Base-by-base conservation (phyloP, 345 rosid genomes). In the Aquilaria malaccensis region DNA sequence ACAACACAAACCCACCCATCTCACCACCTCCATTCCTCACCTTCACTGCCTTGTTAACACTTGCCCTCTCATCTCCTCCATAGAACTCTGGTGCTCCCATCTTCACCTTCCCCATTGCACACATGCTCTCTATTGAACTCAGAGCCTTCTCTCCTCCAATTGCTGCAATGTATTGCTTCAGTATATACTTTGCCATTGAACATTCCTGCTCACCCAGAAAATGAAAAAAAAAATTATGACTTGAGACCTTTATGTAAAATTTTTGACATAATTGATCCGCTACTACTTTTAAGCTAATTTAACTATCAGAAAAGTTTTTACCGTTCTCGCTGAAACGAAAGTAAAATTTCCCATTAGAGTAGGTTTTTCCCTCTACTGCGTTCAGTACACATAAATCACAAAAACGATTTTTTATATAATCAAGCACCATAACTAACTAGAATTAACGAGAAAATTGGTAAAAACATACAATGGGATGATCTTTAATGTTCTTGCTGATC, bases 1-100 rank as follows among this genome's bases (percentile, higher is more conserved):
- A 72, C 30, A 66, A 58, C 72, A 89, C 85, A 65, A 90, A 68
- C 49, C 97, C 88, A 60, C 97, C 74, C 81, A 84, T 70, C 74
- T 89, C 85, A 49, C 92, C 73, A 45, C 76, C 45, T 52, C 74
- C 70, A 50, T 78, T 77, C 74, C 79, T 84, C 50, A 68, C 70
- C 57, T 78, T 85, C 54, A 76, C 70, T 61, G 66, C 70, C 50
- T 76, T 79, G 62, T 72, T 75, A 37, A 5, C 43, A 37, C 5
- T 37, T 9, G 7, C 5, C 43, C 7, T 37, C 43, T 37, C 43
- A 37, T 61, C 70, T 9, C 68, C 78, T 65, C 62, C 71, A 65
- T 64, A 66, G 45, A 69, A 74, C 65, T 74, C 71, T 0, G 78
- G 53, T 41, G 70, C 67, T 55, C 67, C 71, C 74, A 74, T 74